A percentile compares a stretch with the other conserved stretches of the same genome.
These are phyloP conservation scores for Solanum dulcamara DNA, from an alignment of 257 asterid species.

Conservation along the genomic window DNA sequence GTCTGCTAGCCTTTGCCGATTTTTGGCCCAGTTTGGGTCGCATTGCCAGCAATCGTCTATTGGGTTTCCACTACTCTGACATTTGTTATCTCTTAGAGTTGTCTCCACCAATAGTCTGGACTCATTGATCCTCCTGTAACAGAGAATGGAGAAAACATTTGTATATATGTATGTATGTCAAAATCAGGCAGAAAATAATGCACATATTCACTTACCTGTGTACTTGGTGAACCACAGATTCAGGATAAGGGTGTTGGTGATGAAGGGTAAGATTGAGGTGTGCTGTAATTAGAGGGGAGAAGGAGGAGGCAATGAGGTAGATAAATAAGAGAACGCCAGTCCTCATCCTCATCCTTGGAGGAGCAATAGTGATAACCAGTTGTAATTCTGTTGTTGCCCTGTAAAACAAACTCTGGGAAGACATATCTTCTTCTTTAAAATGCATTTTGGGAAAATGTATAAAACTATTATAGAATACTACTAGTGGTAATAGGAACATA, in stretches of 20 bases:
- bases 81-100: not conserved
- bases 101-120: not conserved
- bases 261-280: constrained; percentile 32
- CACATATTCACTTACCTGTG: constrained; percentile 34
- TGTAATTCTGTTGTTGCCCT: not conserved
- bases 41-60: constrained; percentile 18
- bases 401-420: constrained; percentile 1
- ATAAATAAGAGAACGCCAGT: constrained; percentile 24
- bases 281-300: constrained; percentile 8
- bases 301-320: constrained; percentile 4
- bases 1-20: constrained; percentile 13
- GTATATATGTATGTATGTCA: too few species aligned
- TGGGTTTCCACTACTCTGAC: constrained; percentile 5
- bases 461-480: not conserved
- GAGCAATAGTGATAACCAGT: not conserved
- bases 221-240: constrained; percentile 27
- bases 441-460: not conserved
- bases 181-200: too few species aligned
- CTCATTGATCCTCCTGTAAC: constrained; percentile 4
- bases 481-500: too few species aligned
- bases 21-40: constrained; percentile 8
- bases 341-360: constrained; percentile 11
- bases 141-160: not conserved
- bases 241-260: constrained; percentile 39
- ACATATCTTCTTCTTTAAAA: not conserved